Conservation (phyloP, 768 basidiomycete species). For the Lactarius psammicola region DNA sequence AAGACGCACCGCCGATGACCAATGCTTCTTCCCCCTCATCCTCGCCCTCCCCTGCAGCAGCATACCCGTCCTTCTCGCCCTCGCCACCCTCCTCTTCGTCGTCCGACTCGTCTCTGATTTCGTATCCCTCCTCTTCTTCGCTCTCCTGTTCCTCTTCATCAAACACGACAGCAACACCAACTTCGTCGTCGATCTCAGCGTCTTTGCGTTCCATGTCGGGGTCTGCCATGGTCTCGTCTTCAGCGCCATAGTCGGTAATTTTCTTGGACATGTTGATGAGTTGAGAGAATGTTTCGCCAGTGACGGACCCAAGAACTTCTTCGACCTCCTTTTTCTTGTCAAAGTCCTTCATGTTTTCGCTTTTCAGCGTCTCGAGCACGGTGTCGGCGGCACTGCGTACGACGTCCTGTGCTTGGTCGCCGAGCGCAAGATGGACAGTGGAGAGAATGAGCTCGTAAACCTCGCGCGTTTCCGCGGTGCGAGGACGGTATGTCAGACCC, state of each 20-base stretch:
- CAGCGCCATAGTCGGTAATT: slow-evolving; percentile 91
- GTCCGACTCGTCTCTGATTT: slow-evolving; percentile 80
- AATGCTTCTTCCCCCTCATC: slow-evolving; percentile 66
- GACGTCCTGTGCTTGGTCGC: slow-evolving; percentile 95
- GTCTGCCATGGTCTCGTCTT: slow-evolving; percentile 77
- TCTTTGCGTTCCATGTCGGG: slow-evolving; percentile 80
- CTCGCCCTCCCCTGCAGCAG: slow-evolving; percentile 45
- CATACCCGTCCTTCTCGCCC: slow-evolving; percentile 45
- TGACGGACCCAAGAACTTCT: slow-evolving; percentile 63
- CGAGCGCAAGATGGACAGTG: slow-evolving; percentile 76
- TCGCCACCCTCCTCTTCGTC: slow-evolving; percentile 64
- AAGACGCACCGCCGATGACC: slow-evolving; percentile 71
- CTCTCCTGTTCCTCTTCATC: slow-evolving; percentile 96
- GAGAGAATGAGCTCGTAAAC: slow-evolving; percentile 91
- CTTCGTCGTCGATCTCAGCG: slow-evolving; percentile 91
- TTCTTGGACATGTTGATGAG: slow-evolving; percentile 86
- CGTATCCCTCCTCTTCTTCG: slow-evolving; percentile 86
- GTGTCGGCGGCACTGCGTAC: slow-evolving; percentile 94
- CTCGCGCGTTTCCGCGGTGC: slow-evolving; percentile 91
- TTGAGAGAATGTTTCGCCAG: slow-evolving; percentile 76
- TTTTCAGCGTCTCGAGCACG: slow-evolving; percentile 85
- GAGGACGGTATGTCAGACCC: slow-evolving; percentile 87
- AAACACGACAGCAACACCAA: slow-evolving; percentile 97
- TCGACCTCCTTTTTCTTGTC: slow-evolving; percentile 97
- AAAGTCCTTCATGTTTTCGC: slow-evolving; percentile 87